These are phyloP conservation scores for Penicillium occitanis DNA, from an alignment of 2,329 filamentous ascomycete genomes.

Conservation along the genomic window DNA sequence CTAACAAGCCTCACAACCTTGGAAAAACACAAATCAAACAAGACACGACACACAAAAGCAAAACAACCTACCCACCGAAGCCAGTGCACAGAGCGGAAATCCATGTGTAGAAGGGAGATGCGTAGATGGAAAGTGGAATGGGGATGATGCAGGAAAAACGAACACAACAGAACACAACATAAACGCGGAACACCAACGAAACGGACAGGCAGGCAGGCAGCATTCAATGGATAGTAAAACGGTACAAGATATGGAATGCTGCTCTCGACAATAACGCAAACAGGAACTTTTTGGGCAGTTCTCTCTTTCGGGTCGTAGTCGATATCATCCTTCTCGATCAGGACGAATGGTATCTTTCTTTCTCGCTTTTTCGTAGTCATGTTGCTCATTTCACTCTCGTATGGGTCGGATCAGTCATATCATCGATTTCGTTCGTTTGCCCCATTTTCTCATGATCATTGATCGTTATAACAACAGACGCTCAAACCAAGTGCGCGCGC, in stretches of 20 bases:
- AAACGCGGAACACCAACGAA: neutral
- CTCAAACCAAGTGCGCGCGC: neutral
- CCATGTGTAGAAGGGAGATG: neutral
- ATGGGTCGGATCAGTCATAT: neutral
- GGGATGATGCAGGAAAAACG: neutral
- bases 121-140: neutral
- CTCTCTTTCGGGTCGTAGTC: neutral
- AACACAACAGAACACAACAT: neutral
- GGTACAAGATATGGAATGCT: neutral
- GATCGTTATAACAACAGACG: constrained; percentile 6
- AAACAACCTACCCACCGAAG: neutral
- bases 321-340: neutral
- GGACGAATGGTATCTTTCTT: neutral
- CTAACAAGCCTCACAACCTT: neutral
- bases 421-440: neutral
- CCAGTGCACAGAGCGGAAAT: neutral
- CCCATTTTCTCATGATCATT: constrained; percentile 5
- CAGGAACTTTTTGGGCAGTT: neutral
- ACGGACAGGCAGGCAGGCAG: neutral
- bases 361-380: neutral
- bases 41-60: neutral
- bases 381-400: constrained; percentile 1
- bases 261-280: neutral
- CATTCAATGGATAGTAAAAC: neutral
- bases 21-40: neutral